phyloP scores from a whole-genome alignment of 305 asterid species.

The Fraxinus platypoda region DNA sequence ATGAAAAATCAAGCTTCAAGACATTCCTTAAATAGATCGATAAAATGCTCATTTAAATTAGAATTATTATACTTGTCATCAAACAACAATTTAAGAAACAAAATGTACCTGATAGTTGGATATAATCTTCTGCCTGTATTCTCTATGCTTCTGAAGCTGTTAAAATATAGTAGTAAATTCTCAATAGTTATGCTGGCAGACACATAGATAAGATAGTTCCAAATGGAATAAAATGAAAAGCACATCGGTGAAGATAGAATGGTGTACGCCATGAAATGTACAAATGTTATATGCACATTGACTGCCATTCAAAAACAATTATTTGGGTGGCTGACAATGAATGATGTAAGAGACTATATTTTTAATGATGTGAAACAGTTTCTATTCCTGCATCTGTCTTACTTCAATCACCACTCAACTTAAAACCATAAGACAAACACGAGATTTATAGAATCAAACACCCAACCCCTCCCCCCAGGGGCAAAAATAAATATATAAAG shows the following conservation, averaged over 20 bases:
- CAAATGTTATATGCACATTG: not conserved
- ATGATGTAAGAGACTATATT: not conserved
- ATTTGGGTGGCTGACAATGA: not conserved
- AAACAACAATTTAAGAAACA: not conserved
- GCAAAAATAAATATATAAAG: not conserved
- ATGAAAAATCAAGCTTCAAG: not conserved
- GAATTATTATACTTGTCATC: not conserved
- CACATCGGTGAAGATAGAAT: not conserved
- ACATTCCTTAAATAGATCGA: not conserved
- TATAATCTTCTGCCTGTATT: constrained; percentile 95
- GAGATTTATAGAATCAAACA: not conserved
- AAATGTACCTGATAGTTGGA: constrained; percentile 87
- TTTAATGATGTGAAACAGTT: not conserved
- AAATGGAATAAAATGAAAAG: not conserved
- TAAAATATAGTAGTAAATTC: constrained; percentile 20
- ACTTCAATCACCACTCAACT: not conserved
- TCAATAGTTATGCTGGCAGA: not conserved
- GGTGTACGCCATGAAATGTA: not conserved
- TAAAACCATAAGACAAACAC: not conserved
- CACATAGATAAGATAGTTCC: not conserved
- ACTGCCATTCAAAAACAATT: not conserved
- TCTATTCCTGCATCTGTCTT: not conserved
- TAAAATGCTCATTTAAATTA: not conserved
- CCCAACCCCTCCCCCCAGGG: not conserved
- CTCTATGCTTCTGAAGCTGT: constrained; percentile 92